A percentile compares a stretch with the other conserved stretches of the same genome.
phyloP scores from a whole-genome alignment of 257 asterid genomes.

The Orobanche coerulescens region DNA sequence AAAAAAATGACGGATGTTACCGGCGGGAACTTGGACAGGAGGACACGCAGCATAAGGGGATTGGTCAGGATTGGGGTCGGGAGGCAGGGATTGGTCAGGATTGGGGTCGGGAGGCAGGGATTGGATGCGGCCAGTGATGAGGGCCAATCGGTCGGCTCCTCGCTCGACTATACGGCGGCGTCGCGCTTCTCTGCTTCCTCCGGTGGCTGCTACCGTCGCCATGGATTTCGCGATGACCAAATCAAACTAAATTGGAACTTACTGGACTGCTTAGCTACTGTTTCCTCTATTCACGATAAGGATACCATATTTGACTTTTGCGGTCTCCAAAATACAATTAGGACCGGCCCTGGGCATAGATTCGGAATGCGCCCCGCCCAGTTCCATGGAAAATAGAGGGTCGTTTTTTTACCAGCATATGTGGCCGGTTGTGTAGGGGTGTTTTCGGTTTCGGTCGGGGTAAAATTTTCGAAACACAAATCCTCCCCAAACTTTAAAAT shows the following conservation, averaged over 20 bases:
- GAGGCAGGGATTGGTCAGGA: conserved; percentile 34
- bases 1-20: conserved; percentile 22
- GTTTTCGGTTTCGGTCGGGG: too few species aligned
- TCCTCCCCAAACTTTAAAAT: too few species aligned
- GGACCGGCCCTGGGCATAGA: too few species aligned
- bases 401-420: too few species aligned
- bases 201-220: conserved; percentile 26
- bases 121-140: conserved; percentile 69
- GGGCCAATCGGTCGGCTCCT: conserved; percentile 79
- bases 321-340: too few species aligned
- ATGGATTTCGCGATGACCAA: conserved; percentile 18
- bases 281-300: neutral
- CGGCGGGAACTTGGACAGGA: conserved; percentile 27
- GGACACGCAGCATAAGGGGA: conserved; percentile 28
- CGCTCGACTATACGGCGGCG: conserved; percentile 78
- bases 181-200: conserved; percentile 50
- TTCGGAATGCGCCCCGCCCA: too few species aligned
- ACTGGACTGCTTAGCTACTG: conserved; percentile 13
- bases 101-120: conserved; percentile 44
- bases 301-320: too few species aligned
- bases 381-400: too few species aligned
- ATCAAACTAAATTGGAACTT: conserved; percentile 2
- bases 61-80: conserved; percentile 33
- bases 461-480: too few species aligned
- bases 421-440: too few species aligned